phyloP scores from a whole-genome alignment of 2,329 filamentous ascomycete species.

The Talaromyces pinophilus region DNA sequence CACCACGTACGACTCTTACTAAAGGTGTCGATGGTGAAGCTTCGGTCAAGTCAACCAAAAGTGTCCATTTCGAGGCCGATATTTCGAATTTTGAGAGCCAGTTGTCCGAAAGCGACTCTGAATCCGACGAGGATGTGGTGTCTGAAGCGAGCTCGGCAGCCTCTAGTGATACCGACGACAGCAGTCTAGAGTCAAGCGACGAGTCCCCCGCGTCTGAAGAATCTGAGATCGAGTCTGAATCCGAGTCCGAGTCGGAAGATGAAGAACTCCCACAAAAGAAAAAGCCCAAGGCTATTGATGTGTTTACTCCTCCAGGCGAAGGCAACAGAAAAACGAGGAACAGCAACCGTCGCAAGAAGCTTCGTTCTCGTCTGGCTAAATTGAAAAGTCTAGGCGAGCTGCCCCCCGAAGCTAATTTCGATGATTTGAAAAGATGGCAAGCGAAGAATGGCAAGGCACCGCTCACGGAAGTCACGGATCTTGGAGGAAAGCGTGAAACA shows the following conservation, averaged over 20 bases:
- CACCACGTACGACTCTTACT: conserved; percentile 27
- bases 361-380: conserved; percentile 51
- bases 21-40: conserved; percentile 27
- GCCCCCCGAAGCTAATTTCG: conserved; percentile 52
- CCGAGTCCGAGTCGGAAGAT: conserved; percentile 40
- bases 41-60: conserved; percentile 35
- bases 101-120: conserved; percentile 28
- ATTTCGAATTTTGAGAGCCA: not conserved
- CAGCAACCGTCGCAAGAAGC: conserved; percentile 58
- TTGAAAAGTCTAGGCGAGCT: conserved; percentile 59
- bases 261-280: conserved; percentile 28
- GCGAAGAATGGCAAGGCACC: conserved; percentile 30
- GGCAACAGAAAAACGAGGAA: conserved; percentile 55
- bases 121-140: conserved; percentile 32
- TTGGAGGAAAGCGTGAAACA: conserved; percentile 26
- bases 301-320: conserved; percentile 46
- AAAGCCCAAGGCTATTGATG: conserved; percentile 22
- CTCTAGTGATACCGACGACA: conserved; percentile 1
- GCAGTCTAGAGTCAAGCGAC: not conserved
- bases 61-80: conserved; percentile 35
- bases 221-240: conserved; percentile 27
- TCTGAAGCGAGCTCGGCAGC: conserved; percentile 25
- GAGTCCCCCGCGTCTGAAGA: not conserved
- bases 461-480: conserved; percentile 27
- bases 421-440: conserved; percentile 49